Base-by-base conservation (phyloP, 768 basidiomycete genomes). In the Agaricus sinodeliciosus region DNA sequence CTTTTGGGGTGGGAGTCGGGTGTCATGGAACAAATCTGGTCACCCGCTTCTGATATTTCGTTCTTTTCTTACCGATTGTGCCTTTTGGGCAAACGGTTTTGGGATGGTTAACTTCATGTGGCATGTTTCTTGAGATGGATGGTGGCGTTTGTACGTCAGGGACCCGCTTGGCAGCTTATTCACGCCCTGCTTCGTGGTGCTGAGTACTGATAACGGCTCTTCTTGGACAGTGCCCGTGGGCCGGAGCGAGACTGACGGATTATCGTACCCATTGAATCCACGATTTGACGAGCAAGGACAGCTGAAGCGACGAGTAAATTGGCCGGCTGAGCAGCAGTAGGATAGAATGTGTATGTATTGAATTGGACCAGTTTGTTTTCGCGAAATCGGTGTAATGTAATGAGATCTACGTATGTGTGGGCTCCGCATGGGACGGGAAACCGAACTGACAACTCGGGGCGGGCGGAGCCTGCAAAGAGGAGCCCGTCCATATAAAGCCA, bases 281-380 rank as follows among this genome's bases (percentile, higher is more conserved):
- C 77, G 90, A 13, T 90, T 89, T 64, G 84, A 85, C 62, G 58
- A 62, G 1, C 77, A 84, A 43, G 90, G 90, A 46, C 72, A 80
- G 36, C 85, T 84, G 82, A 67, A 75, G 49, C 73, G 76, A 61
- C 75, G 90, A 35, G 69, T 66, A 22, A 85, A 87, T 51, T 91
- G 90, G 90, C 87, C 88, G 0, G 63, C 63, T 49, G 80, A 78
- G 51, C 64, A 90, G 60, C 80, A 70, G 57, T 90, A 72, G 77
- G 6, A 9, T 3, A 18, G 46, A n/a, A 18, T 7, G 16, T n/a
- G 36, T 27, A 26, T n/a, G 28, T 3, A 46, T 31, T 13, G 28
- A 25, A 26, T 27, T n/a, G 28, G 25, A 46, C 45, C 25, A 4
- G 28, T 22, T 22, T 22, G 22, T 22, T 22, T 22, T 22, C 22